Base-by-base conservation (phyloP, 2,329 filamentous ascomycete genomes). In the Grosmannia penicillata region DNA sequence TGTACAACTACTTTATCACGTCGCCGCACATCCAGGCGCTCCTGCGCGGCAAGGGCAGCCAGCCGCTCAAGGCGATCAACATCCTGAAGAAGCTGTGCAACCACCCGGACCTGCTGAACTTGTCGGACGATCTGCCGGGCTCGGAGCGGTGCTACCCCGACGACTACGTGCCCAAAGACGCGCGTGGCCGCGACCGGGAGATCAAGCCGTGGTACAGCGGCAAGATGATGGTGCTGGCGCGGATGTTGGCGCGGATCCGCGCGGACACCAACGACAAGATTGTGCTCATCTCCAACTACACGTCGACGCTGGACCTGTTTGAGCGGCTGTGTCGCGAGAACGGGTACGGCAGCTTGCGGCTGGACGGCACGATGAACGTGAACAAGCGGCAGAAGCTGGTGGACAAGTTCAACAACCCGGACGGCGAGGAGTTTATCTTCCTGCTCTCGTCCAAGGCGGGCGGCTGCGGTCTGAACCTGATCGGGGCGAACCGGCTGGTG, bases 191-290 rank as follows among this genome's bases (percentile, higher is more conserved):
- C 43, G 87, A 96, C 54, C 76, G 91, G 29, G 91, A 98, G 46
- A 67, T 96, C 50, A 94, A 91, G 56, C 75, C 86, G 2, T 94
- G 83, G 83, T 95, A 95, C 56, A 95, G 87, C 3, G 93, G 91
- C 35, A 98, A 98, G 59, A 95, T 98, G 86, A 78, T 84, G 51
- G 91, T 98, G 4, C 73, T 98, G n/a, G 91, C 95, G 53, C 78
- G 87, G 41, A 98, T 98, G 93, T 74, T 98, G 36, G 85, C 87
- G 25, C 81, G 89, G 22, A 98, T 98, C 49, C 83, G 85, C 14
- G 79, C 87, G 50, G 89, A 96, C 51, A 96, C 91, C 1, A 95
- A 94, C 51, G 91, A 98, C 70, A 98, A 98, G 60, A 98, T 98
- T 51, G 91, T 98, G 11, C 73, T 98, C 41, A 98, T 98, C 58